Conservation (phyloP, 83 land plant species). For the Thuja plicata region DNA sequence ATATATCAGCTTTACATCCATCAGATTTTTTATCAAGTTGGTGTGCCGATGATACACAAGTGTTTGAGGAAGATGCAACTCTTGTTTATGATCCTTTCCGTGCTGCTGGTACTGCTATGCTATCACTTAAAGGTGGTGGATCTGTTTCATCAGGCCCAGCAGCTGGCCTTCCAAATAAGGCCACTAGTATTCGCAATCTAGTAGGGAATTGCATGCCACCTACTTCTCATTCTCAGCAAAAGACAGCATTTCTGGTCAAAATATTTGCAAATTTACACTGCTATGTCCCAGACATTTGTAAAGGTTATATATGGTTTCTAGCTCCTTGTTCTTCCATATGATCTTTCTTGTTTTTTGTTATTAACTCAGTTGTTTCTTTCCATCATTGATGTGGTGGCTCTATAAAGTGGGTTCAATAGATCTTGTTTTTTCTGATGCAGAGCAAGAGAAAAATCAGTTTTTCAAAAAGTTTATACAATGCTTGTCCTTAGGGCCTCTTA, state of each 20-base stretch:
- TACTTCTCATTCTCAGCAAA: constrained; percentile 65
- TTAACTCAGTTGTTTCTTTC: constrained; percentile 9
- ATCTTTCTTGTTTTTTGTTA: not conserved
- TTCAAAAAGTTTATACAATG: constrained; percentile 50
- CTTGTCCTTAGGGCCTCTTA: constrained; percentile 33
- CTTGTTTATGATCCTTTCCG: constrained; percentile 79
- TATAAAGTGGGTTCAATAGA: not conserved
- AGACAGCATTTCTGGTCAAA: constrained; percentile 85
- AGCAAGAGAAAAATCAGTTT: constrained; percentile 75
- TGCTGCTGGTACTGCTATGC: constrained; percentile 74
- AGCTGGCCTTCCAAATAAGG: constrained; percentile 26
- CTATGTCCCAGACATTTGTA: constrained; percentile 85
- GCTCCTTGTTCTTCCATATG: not conserved
- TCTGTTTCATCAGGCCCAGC: constrained; percentile 14
- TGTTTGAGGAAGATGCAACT: constrained; percentile 61
- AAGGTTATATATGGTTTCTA: constrained; percentile 47
- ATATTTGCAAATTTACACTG: constrained; percentile 88
- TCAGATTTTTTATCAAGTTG: constrained; percentile 76
- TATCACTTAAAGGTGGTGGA: constrained; percentile 25
- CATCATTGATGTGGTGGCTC: not conserved
- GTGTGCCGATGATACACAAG: constrained; percentile 67
- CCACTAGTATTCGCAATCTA: constrained; percentile 31
- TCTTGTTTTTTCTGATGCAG: constrained; percentile 38
- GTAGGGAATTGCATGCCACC: constrained; percentile 29
- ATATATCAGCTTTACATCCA: constrained; percentile 63